Percentiles rank a stretch among this genome's conserved stretches.
These are phyloP conservation scores for Coniosporium apollinis DNA, from an alignment of 495 filamentous ascomycete species.

Conservation along the genomic window DNA sequence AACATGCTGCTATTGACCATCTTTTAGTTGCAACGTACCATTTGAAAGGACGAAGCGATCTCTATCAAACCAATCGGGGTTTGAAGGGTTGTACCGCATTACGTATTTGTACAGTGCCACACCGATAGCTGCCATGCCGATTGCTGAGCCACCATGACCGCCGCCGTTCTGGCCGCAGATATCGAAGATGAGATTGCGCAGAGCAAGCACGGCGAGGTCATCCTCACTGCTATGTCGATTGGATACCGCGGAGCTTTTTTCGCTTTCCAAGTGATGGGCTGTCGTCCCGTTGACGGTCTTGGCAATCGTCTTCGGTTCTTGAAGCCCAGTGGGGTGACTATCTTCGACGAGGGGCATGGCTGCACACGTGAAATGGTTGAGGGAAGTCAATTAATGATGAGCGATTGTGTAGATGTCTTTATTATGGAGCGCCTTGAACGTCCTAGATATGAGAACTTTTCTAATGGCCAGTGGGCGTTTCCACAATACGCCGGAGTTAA, in stretches of 20 bases:
- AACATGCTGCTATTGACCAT: not conserved
- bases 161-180: slow-evolving; percentile 2
- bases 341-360: slow-evolving; percentile 12
- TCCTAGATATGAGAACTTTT: too few relatives aligned
- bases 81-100: not conserved
- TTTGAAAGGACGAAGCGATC: slow-evolving; percentile 1
- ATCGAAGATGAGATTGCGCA: slow-evolving; percentile 3
- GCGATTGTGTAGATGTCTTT: too few relatives aligned
- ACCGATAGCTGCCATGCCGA: slow-evolving; percentile 1
- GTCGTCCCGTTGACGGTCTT: not conserved
- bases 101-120: not conserved
- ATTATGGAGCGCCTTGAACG: too few relatives aligned
- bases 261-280: not conserved
- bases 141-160: slow-evolving; percentile 1
- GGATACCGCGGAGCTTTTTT: too few relatives aligned
- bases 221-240: too few relatives aligned
- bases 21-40: not conserved
- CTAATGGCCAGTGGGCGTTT: too few relatives aligned
- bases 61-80: not conserved
- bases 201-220: not conserved
- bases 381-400: too few relatives aligned
- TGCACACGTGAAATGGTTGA: slow-evolving; percentile 1
- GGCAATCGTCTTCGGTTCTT: not conserved
- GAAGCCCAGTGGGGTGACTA: not conserved
- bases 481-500: too few relatives aligned